These are phyloP conservation scores for Chamaecrista fasciculata DNA, from an alignment of 306 rosid genomes.

Conservation along the genomic window DNA sequence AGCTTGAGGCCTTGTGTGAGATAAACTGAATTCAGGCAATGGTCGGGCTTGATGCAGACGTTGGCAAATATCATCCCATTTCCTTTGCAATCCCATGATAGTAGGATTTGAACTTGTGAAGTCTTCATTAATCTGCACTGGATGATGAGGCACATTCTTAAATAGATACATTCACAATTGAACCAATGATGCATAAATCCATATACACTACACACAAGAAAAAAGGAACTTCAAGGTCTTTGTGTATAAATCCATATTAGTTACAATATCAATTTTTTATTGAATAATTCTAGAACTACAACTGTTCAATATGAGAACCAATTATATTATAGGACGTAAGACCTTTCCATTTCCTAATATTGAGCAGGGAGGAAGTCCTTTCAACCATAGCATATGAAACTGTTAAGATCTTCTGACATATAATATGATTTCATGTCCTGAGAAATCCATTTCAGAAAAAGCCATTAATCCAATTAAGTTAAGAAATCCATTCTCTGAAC, in stretches of 20 bases:
- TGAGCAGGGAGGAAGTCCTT: background rate
- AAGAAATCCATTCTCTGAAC: conserved; percentile 15
- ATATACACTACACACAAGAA: background rate
- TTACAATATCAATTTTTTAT: background rate
- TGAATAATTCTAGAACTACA: background rate
- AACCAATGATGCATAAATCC: conserved; percentile 1
- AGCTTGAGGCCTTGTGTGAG: conserved; percentile 42
- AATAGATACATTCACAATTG: conserved; percentile 31
- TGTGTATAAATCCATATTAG: background rate
- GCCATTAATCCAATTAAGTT: conserved; percentile 16
- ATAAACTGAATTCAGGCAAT: conserved; percentile 42
- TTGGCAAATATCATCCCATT: conserved; percentile 73
- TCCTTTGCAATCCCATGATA: conserved; percentile 57
- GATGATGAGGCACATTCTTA: conserved; percentile 49
- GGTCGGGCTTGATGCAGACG: conserved; percentile 48
- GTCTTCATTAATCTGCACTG: conserved; percentile 76
- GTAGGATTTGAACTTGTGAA: conserved; percentile 39
- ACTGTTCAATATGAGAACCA: background rate
- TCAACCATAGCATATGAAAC: conserved; percentile 1
- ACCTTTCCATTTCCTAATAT: conserved; percentile 4
- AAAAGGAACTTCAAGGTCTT: background rate
- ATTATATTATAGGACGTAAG: background rate
- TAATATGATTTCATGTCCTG: background rate
- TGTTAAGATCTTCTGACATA: conserved; percentile 11
- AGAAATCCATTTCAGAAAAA: conserved; percentile 22